These are phyloP conservation scores for Leishmania turanica DNA, from an alignment of 208 protist genomes.

Conservation along the genomic window DNA sequence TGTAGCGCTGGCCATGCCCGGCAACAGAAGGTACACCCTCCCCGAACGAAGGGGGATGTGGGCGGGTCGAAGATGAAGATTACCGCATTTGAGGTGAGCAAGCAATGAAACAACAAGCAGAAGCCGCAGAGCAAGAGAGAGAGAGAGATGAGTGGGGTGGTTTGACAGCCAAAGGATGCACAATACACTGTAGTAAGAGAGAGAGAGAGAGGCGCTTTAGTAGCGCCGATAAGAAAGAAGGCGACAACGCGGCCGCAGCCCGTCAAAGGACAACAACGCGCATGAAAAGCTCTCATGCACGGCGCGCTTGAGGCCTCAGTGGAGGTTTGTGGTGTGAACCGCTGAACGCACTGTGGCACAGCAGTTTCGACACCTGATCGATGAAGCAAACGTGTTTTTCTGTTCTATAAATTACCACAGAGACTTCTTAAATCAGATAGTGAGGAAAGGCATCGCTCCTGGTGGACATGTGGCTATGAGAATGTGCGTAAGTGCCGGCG, in stretches of 20 bases:
- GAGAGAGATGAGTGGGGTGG: neutral
- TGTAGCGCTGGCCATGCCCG: neutral
- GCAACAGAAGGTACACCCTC: neutral
- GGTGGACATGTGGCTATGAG: neutral
- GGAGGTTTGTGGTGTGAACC: no score
- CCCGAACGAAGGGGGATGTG: neutral
- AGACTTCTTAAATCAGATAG: constrained; percentile 8
- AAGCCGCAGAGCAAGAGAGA: neutral
- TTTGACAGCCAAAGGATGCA: neutral
- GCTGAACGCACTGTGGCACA: neutral
- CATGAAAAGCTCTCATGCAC: neutral
- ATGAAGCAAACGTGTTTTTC: constrained; percentile 3
- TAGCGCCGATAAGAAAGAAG: neutral
- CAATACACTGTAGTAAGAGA: neutral
- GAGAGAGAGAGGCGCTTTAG: neutral
- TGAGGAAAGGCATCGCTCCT: neutral
- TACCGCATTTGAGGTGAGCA: no score
- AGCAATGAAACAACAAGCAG: neutral
- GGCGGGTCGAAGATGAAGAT: neutral
- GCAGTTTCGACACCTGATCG: neutral
- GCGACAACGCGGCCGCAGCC: neutral
- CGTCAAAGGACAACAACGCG: neutral
- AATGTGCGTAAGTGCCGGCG: neutral
- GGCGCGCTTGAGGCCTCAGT: neutral
- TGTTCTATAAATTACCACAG: constrained; percentile 5